Base-by-base conservation (phyloP, 2,329 filamentous ascomycete species). In the Chaetomium olivaceum region DNA sequence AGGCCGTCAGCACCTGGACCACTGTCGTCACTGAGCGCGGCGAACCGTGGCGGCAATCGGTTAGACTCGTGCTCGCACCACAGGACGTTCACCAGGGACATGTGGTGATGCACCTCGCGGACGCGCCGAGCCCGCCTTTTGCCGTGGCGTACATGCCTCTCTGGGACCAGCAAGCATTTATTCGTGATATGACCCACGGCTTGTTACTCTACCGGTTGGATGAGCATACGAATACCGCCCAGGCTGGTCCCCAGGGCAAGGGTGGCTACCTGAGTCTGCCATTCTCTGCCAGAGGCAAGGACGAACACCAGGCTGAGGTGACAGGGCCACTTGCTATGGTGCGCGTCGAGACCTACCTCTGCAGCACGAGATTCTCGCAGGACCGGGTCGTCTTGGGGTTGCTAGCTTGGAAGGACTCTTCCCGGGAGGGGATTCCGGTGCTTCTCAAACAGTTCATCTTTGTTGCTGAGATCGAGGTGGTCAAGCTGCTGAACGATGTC, bases 391-490 rank as follows among this genome's bases (percentile, higher is more conserved):
- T 99, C 12, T 80, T 97, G 21, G 91, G 92, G 19, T 81, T 99
- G 29, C 79, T 98, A 39, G 91, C 89, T 71, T 98, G 95, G 95
- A 92, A 88, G 73, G 90, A 94, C 14, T 84, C 89, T 50, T 83
- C 89, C 0, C 85, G 88, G 55, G 87, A 89, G 31, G 88, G 93
- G 43, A 82, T 98, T 1, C 83, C 91, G 0, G 83, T 87, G 27
- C 81, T 96, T 0, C 80, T 99, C 51, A 90, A 91, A 74, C 89
- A 93, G 70, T 86, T 98, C 58, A 89, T 93, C 23, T 98, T 98
- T 71, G 93, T 99, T 0, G 91, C 95, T 0, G 95, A 99, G 76
- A 97, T 98, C 63, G 96, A 99, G 78, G 91, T 99, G 39, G 95
- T 99, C 68, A 99, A 98, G 80, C 85, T 98, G 51, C 81, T 98